A percentile compares a stretch with the other conserved stretches of the same genome.
Evolutionary conservation across 352 stramenopile genomes (phyloP).

Genomic region (Globisporangium canariense): DNA sequence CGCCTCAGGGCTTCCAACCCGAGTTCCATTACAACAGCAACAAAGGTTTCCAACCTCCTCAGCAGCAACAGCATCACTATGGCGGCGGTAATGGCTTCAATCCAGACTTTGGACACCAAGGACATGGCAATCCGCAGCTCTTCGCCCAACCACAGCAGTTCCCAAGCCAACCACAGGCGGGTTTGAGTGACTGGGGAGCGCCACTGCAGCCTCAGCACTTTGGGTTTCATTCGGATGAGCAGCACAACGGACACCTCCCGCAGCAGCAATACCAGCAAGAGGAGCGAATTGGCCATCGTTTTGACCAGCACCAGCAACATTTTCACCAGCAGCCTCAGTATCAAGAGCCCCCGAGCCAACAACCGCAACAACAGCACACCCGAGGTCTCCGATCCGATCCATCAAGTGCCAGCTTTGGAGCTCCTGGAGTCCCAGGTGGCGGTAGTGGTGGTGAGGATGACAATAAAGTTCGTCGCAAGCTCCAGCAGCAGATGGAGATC

Average conservation of each 20-base stretch:
- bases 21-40: neutral
- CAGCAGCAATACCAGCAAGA: constrained; percentile 21
- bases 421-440: neutral
- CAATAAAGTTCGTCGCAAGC: constrained; percentile 9
- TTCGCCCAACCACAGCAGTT: constrained; percentile 9
- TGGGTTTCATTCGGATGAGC: neutral
- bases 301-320: constrained; percentile 22
- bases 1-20: neutral
- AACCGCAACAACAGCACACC: no score
- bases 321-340: neutral
- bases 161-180: neutral
- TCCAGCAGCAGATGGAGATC: constrained; percentile 43
- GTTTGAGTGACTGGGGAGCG: constrained; percentile 9
- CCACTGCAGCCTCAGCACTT: constrained; percentile 7
- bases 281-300: constrained; percentile 4
- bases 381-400: neutral
- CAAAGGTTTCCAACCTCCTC: neutral
- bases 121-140: neutral
- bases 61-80: neutral
- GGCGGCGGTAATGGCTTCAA: neutral
- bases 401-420: neutral
- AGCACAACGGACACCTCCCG: constrained; percentile 3
- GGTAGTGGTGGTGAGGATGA: constrained; percentile 2
- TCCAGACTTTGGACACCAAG: neutral
- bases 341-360: neutral